Evolutionary conservation across 768 basidiomycete species (phyloP), one percentile per base, ranked within the genome.

Genomic region (Mycena chlorophos): DNA sequence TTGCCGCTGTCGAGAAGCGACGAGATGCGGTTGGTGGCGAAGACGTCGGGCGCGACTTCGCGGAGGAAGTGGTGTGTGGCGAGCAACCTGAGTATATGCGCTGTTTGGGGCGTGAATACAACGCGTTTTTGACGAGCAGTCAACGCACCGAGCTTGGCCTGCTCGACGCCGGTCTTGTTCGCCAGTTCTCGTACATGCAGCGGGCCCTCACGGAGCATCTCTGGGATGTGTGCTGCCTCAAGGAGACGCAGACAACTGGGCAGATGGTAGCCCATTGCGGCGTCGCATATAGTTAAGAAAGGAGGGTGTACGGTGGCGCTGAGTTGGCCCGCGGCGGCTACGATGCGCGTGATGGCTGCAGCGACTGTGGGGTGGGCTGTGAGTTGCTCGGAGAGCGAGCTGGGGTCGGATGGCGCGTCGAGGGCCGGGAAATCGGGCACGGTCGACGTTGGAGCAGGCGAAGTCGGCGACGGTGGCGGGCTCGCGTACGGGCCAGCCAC

Each of bases 11-110:
- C 88, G 4, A 91, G 70, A 13, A 85, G 70, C 8, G 84, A 84
- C 3, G 86, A 85, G 52, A 89, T 76, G 31, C 89, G 80, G 63
- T 87, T 92, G 50, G 82, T 77, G 6, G 87, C 76, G 62, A 92
- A 93, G 4, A 86, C 82, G 63, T 91, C 80, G 3, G 88, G 89
- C 10, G 78, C 74, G 3, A 82, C 74, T 68, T 93, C 91, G 38
- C 78, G 76, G 28, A 88, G 75, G 50, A 91, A 80, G 66, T 91
- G 89, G 65, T 90, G 88, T 0, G 89, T 89, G 12, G 89, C 88
- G 42, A 92, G 78, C 22, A 91, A 75, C 40, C 90, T 85, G 37
- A 93, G 78, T 29, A 82, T 78, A 63, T 91, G 90, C 3, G 84
- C 89, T 90, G 53, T 37, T 43, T 30, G 12, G 31, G 37, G 3